Evolutionary conservation across 176 grass and related monocot species (phyloP).

Genomic region (Oryza rufipogon): DNA sequence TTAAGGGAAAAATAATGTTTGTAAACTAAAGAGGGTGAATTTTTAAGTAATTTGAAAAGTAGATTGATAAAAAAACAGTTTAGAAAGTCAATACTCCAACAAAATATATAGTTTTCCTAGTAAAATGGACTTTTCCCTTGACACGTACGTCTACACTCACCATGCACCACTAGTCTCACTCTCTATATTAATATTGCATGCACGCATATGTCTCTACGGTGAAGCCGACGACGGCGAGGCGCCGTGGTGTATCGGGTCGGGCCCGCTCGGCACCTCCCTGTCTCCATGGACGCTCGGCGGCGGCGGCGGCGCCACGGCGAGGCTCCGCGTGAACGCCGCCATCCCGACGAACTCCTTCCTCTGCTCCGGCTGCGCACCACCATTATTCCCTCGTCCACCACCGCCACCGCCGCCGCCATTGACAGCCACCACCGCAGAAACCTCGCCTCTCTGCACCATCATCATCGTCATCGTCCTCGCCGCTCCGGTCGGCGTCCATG

Average conservation of each 20-base stretch:
- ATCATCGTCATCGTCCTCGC: not conserved
- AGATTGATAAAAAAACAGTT: not conserved
- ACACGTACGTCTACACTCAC: not conserved
- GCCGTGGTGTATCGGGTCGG: conserved; percentile 47
- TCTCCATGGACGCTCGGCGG: not conserved
- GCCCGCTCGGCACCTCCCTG: conserved; percentile 44
- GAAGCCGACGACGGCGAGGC: not conserved
- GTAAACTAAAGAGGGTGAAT: not conserved
- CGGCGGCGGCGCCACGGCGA: not conserved
- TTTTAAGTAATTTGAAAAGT: not conserved
- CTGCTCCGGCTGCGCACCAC: not conserved
- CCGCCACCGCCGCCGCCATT: not conserved
- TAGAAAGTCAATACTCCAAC: not conserved
- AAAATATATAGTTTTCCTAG: not conserved
- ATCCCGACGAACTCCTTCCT: not conserved
- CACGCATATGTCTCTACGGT: not conserved
- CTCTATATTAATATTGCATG: not conserved
- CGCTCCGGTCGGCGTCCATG: conserved; percentile 17
- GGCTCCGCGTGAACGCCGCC: conserved; percentile 13
- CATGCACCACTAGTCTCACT: not conserved
- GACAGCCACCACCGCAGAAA: not conserved
- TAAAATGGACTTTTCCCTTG: not conserved
- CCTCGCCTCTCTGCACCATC: conserved; percentile 15
- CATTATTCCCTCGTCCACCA: not conserved
- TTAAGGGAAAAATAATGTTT: not conserved